Percentiles rank a stretch among this genome's conserved stretches.
Evolutionary conservation across 352 stramenopile genomes (phyloP).

Genomic region (Aphanomyces cochlioides): DNA sequence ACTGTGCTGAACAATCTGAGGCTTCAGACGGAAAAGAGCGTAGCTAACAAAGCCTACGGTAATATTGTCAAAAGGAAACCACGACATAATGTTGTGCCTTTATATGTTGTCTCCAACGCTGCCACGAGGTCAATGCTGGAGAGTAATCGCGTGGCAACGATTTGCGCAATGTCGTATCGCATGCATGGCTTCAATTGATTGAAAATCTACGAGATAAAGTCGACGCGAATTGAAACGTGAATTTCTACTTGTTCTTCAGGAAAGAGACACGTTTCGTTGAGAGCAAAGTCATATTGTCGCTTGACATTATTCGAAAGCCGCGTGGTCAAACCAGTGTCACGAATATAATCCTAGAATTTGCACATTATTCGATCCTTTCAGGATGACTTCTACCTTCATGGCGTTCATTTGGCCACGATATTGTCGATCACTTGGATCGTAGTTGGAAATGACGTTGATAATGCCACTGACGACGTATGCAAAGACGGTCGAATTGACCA

Average conservation of each 20-base stretch:
- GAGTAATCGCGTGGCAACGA: slow-evolving; percentile 72
- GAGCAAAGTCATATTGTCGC: slow-evolving; percentile 24
- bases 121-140: slow-evolving; percentile 81
- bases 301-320: slow-evolving; percentile 70
- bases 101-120: slow-evolving; percentile 84
- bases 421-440: slow-evolving; percentile 71
- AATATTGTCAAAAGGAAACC: neutral
- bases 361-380: neutral
- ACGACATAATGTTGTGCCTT: slow-evolving; percentile 36
- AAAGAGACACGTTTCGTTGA: slow-evolving; percentile 46
- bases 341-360: slow-evolving; percentile 52
- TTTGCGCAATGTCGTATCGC: slow-evolving; percentile 69
- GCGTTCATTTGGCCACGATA: slow-evolving; percentile 72
- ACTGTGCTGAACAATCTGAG: slow-evolving; percentile 57
- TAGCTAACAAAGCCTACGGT: slow-evolving; percentile 67
- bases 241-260: slow-evolving; percentile 64
- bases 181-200: slow-evolving; percentile 74
- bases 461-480: slow-evolving; percentile 79
- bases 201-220: slow-evolving; percentile 48
- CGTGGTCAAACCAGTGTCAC: slow-evolving; percentile 52
- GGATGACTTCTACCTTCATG: slow-evolving; percentile 56
- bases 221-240: neutral
- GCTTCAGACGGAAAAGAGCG: slow-evolving; percentile 74
- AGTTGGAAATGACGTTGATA: slow-evolving; percentile 76
- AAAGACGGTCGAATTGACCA: slow-evolving; percentile 78